Conservation (phyloP, 768 basidiomycete genomes). For the Cystofilobasidium macerans region DNA sequence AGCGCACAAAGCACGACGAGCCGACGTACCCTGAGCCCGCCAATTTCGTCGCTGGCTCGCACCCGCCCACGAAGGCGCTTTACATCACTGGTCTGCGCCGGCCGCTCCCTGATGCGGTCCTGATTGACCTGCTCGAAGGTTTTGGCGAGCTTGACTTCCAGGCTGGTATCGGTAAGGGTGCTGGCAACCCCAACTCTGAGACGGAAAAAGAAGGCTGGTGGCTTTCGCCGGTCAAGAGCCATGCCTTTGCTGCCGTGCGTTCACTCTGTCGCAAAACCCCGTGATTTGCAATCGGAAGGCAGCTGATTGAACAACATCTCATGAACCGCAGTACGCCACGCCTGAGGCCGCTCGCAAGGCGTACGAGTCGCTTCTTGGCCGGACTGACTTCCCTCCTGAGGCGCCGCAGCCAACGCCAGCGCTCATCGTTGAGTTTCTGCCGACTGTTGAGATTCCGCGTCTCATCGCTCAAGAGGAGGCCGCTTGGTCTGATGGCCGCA, state of each 20-base stretch:
- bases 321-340: not conserved
- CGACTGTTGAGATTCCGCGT: constrained; percentile 29
- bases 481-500: constrained; percentile 36
- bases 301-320: too few relatives aligned
- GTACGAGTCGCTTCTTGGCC: constrained; percentile 13
- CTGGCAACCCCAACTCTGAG: not conserved
- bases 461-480: constrained; percentile 35
- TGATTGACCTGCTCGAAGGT: constrained; percentile 30
- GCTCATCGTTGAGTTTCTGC: constrained; percentile 35
- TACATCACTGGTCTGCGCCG: constrained; percentile 37
- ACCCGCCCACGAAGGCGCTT: constrained; percentile 35
- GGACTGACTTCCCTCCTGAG: constrained; percentile 11
- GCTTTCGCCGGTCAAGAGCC: constrained; percentile 19
- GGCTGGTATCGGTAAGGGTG: constrained; percentile 12
- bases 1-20: not conserved
- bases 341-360: constrained; percentile 4
- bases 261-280: too few relatives aligned
- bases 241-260: constrained; percentile 15
- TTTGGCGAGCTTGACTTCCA: constrained; percentile 25
- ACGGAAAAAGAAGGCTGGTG: constrained; percentile 14
- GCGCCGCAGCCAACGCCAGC: not conserved
- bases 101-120: constrained; percentile 31
- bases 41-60: constrained; percentile 18
- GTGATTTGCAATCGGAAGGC: too few relatives aligned
- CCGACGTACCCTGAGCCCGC: not conserved